Evolutionary conservation across 1,284 basidiomycete species (phyloP).

Genomic region (Hemileia vastatrix): DNA sequence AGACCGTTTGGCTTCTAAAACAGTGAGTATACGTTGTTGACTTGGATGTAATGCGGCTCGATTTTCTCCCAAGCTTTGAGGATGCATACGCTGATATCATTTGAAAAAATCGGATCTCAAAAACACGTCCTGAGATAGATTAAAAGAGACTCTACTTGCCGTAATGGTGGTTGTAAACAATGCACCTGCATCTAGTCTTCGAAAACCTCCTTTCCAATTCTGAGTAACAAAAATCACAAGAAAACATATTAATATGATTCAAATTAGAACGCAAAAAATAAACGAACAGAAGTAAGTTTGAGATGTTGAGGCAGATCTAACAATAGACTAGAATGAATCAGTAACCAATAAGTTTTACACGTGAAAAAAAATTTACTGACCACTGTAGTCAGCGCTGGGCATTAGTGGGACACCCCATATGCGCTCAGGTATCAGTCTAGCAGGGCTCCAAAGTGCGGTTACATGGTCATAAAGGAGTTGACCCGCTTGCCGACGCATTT

Average conservation of each 20-base stretch:
- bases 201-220: constrained; percentile 11
- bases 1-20: constrained; percentile 11
- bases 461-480: constrained; percentile 6
- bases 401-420: constrained; percentile 13
- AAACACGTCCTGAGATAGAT: too few relatives aligned
- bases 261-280: not conserved
- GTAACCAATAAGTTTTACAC: not conserved
- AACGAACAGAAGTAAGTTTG: not conserved
- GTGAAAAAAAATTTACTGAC: not conserved
- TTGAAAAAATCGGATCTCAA: not conserved
- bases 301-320: not conserved
- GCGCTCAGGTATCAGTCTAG: constrained; percentile 4
- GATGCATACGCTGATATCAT: constrained; percentile 6
- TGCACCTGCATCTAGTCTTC: not conserved
- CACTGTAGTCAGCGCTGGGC: constrained; percentile 8
- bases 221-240: not conserved
- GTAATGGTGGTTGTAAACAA: constrained; percentile 14
- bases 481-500: not conserved
- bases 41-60: constrained; percentile 9
- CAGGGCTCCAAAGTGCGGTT: not conserved
- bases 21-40: constrained; percentile 2
- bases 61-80: constrained; percentile 8
- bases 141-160: not conserved
- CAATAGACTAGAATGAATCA: not conserved
- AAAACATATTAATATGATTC: not conserved